A percentile compares a stretch with the other conserved stretches of the same genome.
Evolutionary conservation across 192 early-diverging fungal species (phyloP).

Genomic region (Coemansia sp.): DNA sequence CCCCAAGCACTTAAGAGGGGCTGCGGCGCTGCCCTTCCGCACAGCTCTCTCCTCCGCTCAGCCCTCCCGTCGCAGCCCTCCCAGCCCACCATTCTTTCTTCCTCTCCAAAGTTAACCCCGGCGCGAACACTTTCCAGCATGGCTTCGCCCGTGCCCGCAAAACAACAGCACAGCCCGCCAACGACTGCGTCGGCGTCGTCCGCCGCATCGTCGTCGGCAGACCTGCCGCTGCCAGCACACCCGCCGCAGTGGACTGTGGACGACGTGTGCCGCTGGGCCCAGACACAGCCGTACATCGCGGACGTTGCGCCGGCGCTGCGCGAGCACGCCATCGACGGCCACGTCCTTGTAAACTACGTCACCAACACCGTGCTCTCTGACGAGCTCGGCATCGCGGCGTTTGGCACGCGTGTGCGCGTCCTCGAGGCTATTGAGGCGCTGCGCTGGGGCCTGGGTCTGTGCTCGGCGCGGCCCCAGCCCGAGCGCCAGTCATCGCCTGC

Average conservation of each 20-base stretch:
- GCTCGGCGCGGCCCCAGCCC: conserved; percentile 16
- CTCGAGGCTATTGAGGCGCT: conserved; percentile 53
- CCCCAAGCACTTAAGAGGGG: conserved; percentile 4
- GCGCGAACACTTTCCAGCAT: neutral
- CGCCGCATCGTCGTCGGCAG: conserved; percentile 3
- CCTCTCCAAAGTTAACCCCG: conserved; percentile 1
- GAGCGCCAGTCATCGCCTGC: conserved; percentile 9
- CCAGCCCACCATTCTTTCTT: conserved; percentile 2
- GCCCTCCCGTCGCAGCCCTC: conserved; percentile 2
- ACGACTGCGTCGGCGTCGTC: conserved; percentile 11
- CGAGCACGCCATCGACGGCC: conserved; percentile 52
- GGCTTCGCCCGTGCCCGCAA: conserved; percentile 1
- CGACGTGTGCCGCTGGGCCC: conserved; percentile 45
- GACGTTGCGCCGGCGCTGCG: conserved; percentile 25
- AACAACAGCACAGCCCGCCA: neutral
- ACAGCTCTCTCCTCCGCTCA: neutral
- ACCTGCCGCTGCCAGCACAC: conserved; percentile 15
- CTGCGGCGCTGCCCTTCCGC: conserved; percentile 11
- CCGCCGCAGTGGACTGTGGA: conserved; percentile 40
- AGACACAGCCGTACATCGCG: conserved; percentile 20
- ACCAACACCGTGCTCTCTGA: conserved; percentile 50
- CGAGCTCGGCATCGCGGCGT: conserved; percentile 50
- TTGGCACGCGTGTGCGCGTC: conserved; percentile 49
- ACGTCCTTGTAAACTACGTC: conserved; percentile 49
- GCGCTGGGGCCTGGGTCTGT: conserved; percentile 37